Percentiles rank a stretch among this genome's conserved stretches.
phyloP scores from a whole-genome alignment of 2,329 filamentous ascomycete species.

The Microdochium trichocladiopsis region DNA sequence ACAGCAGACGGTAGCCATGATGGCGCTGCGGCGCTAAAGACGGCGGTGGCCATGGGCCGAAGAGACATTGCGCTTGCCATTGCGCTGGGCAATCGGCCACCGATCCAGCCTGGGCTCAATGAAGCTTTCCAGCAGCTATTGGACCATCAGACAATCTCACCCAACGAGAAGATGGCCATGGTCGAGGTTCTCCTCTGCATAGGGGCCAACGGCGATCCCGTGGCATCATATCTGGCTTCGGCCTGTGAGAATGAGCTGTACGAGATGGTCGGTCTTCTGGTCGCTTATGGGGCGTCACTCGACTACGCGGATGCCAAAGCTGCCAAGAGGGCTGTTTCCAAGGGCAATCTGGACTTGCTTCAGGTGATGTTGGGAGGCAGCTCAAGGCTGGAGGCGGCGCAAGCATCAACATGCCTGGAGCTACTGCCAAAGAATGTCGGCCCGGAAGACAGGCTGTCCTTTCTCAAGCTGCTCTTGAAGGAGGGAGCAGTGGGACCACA shows the following conservation, averaged over 20 bases:
- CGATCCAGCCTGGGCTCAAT: conserved; percentile 37
- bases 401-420: conserved; percentile 43
- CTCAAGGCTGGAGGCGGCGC: conserved; percentile 31
- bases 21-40: conserved; percentile 42
- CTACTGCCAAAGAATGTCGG: conserved; percentile 39
- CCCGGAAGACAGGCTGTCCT: conserved; percentile 33
- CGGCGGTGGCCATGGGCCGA: conserved; percentile 39
- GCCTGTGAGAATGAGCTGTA: conserved; percentile 42
- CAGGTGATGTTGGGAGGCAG: conserved; percentile 36
- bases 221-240: conserved; percentile 39
- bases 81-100: conserved; percentile 44
- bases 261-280: conserved; percentile 47
- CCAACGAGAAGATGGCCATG: conserved; percentile 42
- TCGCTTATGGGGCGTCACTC: conserved; percentile 45
- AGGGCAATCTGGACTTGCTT: conserved; percentile 37
- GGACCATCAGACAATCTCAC: conserved; percentile 34
- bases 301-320: conserved; percentile 44
- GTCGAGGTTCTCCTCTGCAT: conserved; percentile 51
- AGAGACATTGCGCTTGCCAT: conserved; percentile 49
- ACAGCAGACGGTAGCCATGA: conserved; percentile 46
- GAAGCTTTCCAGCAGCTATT: conserved; percentile 43
- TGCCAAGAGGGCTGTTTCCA: conserved; percentile 39
- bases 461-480: conserved; percentile 38
- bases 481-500: conserved; percentile 41
- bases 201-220: conserved; percentile 44